These are phyloP conservation scores for Phlebiopsis gigantea DNA, from an alignment of 768 basidiomycete species.

Conservation along the genomic window DNA sequence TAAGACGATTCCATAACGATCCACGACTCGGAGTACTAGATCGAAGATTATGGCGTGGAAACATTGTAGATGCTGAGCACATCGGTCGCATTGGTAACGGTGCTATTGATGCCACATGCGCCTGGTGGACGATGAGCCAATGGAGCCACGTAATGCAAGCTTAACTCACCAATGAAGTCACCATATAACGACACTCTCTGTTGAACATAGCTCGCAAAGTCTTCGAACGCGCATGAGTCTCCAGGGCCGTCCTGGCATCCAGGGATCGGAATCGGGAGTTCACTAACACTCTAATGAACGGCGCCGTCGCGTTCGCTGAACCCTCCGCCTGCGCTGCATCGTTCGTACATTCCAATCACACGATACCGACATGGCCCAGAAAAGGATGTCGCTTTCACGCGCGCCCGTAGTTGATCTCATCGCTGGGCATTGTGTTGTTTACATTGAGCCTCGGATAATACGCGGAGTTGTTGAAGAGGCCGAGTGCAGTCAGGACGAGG, in stretches of 20 bases:
- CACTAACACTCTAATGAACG: constrained; percentile 34
- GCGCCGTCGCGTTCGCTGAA: constrained; percentile 12
- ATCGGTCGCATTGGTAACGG: not conserved
- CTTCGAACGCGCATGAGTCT: constrained; percentile 28
- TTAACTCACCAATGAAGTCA: not conserved
- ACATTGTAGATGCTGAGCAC: not conserved
- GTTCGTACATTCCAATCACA: constrained; percentile 29
- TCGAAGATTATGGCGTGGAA: not conserved
- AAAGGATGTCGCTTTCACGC: constrained; percentile 22
- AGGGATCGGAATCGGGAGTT: constrained; percentile 35
- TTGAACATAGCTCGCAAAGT: constrained; percentile 20
- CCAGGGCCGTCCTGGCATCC: constrained; percentile 35
- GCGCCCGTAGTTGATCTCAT: constrained; percentile 17
- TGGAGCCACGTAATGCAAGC: not conserved
- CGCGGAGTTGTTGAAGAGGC: constrained; percentile 19
- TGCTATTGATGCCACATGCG: not conserved
- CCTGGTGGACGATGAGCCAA: not conserved
- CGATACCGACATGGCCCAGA: constrained; percentile 35
- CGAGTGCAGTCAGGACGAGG: constrained; percentile 18
- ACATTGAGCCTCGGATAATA: constrained; percentile 13
- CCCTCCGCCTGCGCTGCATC: constrained; percentile 10
- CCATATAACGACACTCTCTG: not conserved
- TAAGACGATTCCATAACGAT: too few species aligned
- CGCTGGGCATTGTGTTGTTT: constrained; percentile 18
- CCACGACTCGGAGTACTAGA: too few species aligned